phyloP scores from a whole-genome alignment of 1,284 basidiomycete species.

The Cutaneotrichosporon daszewskae region DNA sequence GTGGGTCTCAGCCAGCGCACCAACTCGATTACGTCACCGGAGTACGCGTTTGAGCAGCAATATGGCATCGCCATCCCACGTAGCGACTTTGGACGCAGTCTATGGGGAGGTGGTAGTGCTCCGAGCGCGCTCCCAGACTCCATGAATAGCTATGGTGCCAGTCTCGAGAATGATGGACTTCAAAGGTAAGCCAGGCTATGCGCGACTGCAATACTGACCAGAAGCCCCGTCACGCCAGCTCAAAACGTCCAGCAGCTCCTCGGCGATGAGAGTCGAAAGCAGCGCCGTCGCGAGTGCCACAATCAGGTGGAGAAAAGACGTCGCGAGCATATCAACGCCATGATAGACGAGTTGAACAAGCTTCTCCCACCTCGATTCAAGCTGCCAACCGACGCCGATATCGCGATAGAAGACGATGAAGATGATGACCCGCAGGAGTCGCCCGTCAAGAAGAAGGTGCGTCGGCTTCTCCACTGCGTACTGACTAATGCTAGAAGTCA shows the following conservation, averaged over 20 bases:
- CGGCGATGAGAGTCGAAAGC: conserved; percentile 34
- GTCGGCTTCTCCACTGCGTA: not conserved
- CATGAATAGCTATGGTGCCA: conserved; percentile 22
- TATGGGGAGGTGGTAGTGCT: conserved; percentile 21
- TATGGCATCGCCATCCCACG: conserved; percentile 31
- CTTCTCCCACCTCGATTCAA: conserved; percentile 30
- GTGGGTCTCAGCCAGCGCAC: conserved; percentile 7
- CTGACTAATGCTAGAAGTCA: conserved; percentile 18
- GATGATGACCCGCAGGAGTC: conserved; percentile 28
- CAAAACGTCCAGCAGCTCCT: conserved; percentile 19
- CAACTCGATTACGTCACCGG: conserved; percentile 13
- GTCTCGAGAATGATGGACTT: conserved; percentile 20
- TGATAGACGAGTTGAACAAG: conserved; percentile 42
- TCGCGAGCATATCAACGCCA: conserved; percentile 45
- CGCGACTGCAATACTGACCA: not conserved
- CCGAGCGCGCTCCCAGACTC: conserved; percentile 21
- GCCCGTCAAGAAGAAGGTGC: conserved; percentile 33
- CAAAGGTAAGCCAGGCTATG: conserved; percentile 12
- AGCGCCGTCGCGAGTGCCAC: conserved; percentile 42
- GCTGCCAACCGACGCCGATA: conserved; percentile 26
- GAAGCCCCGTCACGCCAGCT: conserved; percentile 36
- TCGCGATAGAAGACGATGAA: conserved; percentile 31
- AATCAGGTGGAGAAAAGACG: conserved; percentile 45
- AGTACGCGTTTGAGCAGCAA: conserved; percentile 11
- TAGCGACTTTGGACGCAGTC: conserved; percentile 9